Evolutionary conservation across 345 rosid species (phyloP).

Genomic region (Citrus reticulata): DNA sequence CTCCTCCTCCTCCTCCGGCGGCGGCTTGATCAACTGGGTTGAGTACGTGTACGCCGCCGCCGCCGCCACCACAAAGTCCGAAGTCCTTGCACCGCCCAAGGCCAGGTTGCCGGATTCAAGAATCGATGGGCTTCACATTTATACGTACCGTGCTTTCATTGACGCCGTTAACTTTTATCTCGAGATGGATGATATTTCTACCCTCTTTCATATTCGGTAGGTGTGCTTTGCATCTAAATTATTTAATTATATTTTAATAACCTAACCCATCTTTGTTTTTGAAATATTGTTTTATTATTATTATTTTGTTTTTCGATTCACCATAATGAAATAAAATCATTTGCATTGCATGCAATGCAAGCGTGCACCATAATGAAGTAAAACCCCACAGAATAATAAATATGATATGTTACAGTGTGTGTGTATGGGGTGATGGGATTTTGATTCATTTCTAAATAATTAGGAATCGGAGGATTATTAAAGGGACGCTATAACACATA

Average conservation of each 20-base stretch:
- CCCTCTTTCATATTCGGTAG: constrained; percentile 50
- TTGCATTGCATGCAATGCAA: no score
- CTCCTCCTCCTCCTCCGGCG: neutral
- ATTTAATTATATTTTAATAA: no score
- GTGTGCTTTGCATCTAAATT: neutral
- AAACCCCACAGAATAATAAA: no score
- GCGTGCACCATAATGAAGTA: no score
- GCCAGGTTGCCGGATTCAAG: constrained; percentile 45
- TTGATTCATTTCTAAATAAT: neutral
- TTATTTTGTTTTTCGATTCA: no score
- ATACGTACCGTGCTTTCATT: constrained; percentile 44
- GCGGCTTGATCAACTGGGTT: constrained; percentile 19
- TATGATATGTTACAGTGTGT: neutral
- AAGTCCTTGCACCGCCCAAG: constrained; percentile 15
- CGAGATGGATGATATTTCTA: constrained; percentile 33
- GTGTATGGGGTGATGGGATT: neutral
- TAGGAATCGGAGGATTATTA: no score
- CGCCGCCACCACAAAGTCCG: neutral
- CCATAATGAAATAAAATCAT: no score
- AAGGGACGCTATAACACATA: no score
- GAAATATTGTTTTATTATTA: no score
- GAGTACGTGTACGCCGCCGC: constrained; percentile 30
- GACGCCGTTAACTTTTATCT: constrained; percentile 51
- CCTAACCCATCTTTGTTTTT: no score
- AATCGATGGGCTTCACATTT: constrained; percentile 54